Conservation (phyloP, 352 stramenopile genomes). For the Phytophthora vignae region DNA sequence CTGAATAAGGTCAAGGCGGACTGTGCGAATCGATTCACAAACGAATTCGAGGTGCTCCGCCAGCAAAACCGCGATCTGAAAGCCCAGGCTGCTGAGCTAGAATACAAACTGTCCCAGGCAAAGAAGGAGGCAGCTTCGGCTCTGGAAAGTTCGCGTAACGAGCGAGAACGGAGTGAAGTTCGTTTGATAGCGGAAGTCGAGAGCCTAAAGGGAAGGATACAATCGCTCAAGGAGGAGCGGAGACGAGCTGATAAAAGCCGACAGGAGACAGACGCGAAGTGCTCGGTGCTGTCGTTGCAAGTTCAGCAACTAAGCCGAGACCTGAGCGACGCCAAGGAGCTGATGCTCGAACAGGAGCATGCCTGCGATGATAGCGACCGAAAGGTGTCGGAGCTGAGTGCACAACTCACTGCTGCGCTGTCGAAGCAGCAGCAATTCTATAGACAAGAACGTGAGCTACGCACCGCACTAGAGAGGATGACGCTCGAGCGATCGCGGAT, state of each 20-base stretch:
- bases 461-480: conserved; percentile 61
- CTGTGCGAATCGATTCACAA: conserved; percentile 57
- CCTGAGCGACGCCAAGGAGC: conserved; percentile 61
- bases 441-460: conserved; percentile 72
- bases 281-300: conserved; percentile 50
- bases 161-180: conserved; percentile 64
- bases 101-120: conserved; percentile 56
- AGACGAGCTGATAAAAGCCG: conserved; percentile 52
- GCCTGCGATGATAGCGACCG: conserved; percentile 72
- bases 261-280: conserved; percentile 60
- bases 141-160: conserved; percentile 46
- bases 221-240: conserved; percentile 73
- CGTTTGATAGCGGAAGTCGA: conserved; percentile 68
- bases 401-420: conserved; percentile 69
- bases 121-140: conserved; percentile 50
- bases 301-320: conserved; percentile 69
- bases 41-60: conserved; percentile 61
- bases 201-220: conserved; percentile 56
- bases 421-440: conserved; percentile 83
- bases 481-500: conserved; percentile 72
- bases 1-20: conserved; percentile 81
- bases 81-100: conserved; percentile 50
- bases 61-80: conserved; percentile 74
- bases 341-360: conserved; percentile 67
- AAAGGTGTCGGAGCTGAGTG: conserved; percentile 72